Percentiles rank a stretch among this genome's conserved stretches.
These are phyloP conservation scores for Podochytrium sp. DNA, from an alignment of 192 early-diverging fungal species.

Conservation along the genomic window DNA sequence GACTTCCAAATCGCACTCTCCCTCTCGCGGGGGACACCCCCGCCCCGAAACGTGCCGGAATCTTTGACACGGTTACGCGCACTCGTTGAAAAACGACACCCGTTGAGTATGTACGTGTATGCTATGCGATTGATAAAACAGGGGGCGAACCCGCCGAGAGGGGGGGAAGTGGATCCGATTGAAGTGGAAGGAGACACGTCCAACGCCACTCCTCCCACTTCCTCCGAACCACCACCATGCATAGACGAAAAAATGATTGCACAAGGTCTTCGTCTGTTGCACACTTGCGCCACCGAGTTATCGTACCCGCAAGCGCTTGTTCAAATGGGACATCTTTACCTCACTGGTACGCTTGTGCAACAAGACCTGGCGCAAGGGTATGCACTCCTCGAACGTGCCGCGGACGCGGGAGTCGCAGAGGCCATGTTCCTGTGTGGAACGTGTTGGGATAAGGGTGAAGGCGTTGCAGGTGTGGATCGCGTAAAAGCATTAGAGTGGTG, in stretches of 20 bases:
- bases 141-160: neutral
- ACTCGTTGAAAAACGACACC: constrained; percentile 19
- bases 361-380: constrained; percentile 32
- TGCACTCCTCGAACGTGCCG: constrained; percentile 34
- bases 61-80: constrained; percentile 12
- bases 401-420: constrained; percentile 33
- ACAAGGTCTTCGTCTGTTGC: constrained; percentile 27
- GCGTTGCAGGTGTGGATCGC: constrained; percentile 12
- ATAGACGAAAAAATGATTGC: neutral
- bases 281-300: constrained; percentile 27
- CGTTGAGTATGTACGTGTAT: constrained; percentile 29
- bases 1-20: constrained; percentile 38
- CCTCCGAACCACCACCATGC: neutral
- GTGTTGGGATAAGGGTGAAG: constrained; percentile 35
- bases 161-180: neutral
- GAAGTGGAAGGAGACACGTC: neutral
- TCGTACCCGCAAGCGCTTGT: constrained; percentile 21
- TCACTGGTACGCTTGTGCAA: constrained; percentile 27
- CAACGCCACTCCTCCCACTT: neutral
- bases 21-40: constrained; percentile 5
- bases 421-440: constrained; percentile 42
- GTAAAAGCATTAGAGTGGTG: constrained; percentile 34
- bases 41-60: neutral
- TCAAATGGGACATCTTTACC: constrained; percentile 43
- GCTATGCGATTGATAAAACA: constrained; percentile 17